Percentiles rank a stretch among this genome's conserved stretches.
Conservation (phyloP, 805 yeast species). For the Spathaspora passalidarum region DNA sequence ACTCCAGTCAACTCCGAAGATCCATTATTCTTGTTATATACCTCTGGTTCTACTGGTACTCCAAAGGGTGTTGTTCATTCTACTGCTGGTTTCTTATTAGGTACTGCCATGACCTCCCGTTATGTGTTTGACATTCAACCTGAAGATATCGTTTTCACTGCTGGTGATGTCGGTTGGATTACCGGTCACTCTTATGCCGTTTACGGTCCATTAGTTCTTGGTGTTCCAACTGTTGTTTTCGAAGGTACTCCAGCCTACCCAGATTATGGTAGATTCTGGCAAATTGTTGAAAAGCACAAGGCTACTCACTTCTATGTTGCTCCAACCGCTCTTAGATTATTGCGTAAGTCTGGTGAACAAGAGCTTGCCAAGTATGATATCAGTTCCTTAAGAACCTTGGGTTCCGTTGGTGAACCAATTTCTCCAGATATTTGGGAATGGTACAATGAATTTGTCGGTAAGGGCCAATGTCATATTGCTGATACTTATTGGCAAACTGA, state of each 20-base stretch:
- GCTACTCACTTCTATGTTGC: conserved; percentile 83
- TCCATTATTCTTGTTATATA: conserved; percentile 75
- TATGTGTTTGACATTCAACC: conserved; percentile 75
- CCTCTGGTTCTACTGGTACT: conserved; percentile 85
- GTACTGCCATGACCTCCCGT: conserved; percentile 70
- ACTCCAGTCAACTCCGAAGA: conserved; percentile 77
- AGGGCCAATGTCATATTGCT: conserved; percentile 64
- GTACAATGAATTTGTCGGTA: conserved; percentile 73
- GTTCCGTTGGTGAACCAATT: conserved; percentile 86
- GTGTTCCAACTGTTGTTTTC: conserved; percentile 76
- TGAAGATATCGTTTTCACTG: conserved; percentile 75
- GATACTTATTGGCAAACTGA: conserved; percentile 93
- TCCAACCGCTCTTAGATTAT: conserved; percentile 76
- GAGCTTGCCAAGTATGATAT: conserved; percentile 62
- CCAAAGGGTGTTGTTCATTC: conserved; percentile 86
- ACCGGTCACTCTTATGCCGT: conserved; percentile 84
- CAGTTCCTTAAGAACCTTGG: conserved; percentile 63
- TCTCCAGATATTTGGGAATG: conserved; percentile 87
- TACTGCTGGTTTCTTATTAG: conserved; percentile 76
- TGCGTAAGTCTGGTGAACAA: conserved; percentile 70
- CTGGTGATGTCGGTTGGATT: conserved; percentile 92
- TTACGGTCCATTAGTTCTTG: conserved; percentile 75
- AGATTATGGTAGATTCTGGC: conserved; percentile 76
- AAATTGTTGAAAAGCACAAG: conserved; percentile 65
- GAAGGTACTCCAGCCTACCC: conserved; percentile 91